phyloP scores from a whole-genome alignment of 2,329 filamentous ascomycete genomes.

The Trichoderma breve region DNA sequence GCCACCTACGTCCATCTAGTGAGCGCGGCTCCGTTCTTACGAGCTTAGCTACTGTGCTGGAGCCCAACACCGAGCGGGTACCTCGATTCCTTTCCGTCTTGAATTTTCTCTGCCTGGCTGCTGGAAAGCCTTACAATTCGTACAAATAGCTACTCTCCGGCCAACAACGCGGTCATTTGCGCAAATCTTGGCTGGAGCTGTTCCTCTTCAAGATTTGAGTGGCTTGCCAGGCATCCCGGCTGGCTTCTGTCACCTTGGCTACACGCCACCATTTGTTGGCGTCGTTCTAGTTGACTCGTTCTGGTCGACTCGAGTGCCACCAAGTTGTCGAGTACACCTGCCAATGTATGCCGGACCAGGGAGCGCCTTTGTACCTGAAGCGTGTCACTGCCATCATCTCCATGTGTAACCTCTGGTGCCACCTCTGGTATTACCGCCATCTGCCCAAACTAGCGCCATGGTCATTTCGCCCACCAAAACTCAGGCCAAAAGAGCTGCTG shows the following conservation, averaged over 20 bases:
- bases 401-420: background rate
- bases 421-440: background rate
- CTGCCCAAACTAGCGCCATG: background rate
- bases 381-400: background rate
- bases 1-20: background rate
- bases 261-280: background rate
- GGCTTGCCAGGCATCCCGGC: background rate
- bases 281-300: background rate
- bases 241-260: background rate
- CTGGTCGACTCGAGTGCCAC: background rate
- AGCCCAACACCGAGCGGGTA: background rate
- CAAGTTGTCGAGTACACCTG: background rate
- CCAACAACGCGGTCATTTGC: background rate
- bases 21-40: background rate
- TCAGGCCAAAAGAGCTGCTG: background rate
- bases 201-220: background rate
- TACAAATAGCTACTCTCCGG: background rate
- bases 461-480: background rate
- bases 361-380: background rate
- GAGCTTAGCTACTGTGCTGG: background rate
- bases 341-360: background rate
- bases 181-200: background rate
- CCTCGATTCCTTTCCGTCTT: background rate
- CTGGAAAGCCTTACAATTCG: background rate
- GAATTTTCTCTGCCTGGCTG: background rate